Evolutionary conservation across 768 basidiomycete genomes (phyloP).

Genomic region (Suillus luteus): DNA sequence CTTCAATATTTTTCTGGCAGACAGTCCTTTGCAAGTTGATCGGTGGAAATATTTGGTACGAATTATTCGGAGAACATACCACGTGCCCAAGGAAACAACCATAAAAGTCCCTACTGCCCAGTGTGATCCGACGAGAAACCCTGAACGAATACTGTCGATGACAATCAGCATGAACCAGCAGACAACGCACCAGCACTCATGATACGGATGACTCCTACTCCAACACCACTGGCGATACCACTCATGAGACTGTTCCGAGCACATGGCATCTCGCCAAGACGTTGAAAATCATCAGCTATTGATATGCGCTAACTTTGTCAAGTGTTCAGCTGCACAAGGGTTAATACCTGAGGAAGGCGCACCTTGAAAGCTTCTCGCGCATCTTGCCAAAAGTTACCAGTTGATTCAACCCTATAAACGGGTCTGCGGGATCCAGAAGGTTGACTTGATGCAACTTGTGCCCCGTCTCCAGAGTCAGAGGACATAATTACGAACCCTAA

Average conservation of each 20-base stretch:
- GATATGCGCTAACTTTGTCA: conserved; percentile 49
- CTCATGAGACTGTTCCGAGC: conserved; percentile 72
- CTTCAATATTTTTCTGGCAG: conserved; percentile 56
- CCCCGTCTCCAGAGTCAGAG: neutral
- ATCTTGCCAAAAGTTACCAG: conserved; percentile 36
- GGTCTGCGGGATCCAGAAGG: conserved; percentile 21
- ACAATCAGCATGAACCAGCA: conserved; percentile 2
- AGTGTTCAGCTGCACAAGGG: conserved; percentile 16
- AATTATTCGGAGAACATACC: conserved; percentile 46
- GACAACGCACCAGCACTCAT: conserved; percentile 57
- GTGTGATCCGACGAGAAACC: conserved; percentile 65
- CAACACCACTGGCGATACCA: conserved; percentile 79
- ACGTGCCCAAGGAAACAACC: conserved; percentile 65
- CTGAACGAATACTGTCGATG: conserved; percentile 36
- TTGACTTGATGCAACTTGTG: conserved; percentile 6
- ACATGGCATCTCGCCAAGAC: conserved; percentile 73
- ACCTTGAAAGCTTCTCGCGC: conserved; percentile 35
- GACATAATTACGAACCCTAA: conserved; percentile 2
- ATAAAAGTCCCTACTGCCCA: conserved; percentile 81
- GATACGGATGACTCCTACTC: conserved; percentile 74
- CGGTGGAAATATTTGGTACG: conserved; percentile 1
- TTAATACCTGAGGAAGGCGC: conserved; percentile 9
- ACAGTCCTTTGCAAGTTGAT: conserved; percentile 50
- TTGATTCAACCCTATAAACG: conserved; percentile 32
- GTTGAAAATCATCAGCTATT: conserved; percentile 52